phyloP scores from a whole-genome alignment of 257 asterid genomes.

The Solanum ahanhuiri region DNA sequence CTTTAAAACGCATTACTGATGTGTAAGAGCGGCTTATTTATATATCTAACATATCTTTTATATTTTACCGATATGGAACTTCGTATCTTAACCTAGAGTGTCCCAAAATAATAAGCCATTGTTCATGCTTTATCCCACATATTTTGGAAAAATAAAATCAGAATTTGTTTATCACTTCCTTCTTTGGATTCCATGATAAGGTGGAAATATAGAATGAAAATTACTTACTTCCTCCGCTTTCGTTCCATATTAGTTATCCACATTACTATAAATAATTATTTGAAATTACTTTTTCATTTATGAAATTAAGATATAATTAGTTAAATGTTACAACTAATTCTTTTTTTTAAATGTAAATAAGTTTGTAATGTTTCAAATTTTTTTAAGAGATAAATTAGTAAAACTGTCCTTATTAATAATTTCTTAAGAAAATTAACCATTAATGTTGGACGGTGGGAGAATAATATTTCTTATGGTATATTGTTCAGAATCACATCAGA shows the following conservation, averaged over 20 bases:
- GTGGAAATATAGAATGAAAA: neutral
- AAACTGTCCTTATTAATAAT: neutral
- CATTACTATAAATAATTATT: neutral
- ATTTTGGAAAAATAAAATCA: neutral
- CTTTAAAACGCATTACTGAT: too few relatives aligned
- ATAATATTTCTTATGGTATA: neutral
- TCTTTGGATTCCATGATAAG: neutral
- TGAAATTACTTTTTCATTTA: neutral
- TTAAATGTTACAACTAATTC: too few relatives aligned
- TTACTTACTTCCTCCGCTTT: neutral
- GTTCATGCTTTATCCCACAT: neutral
- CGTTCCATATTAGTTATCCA: neutral
- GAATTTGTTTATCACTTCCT: neutral
- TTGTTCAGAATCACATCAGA: neutral
- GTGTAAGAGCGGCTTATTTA: too few relatives aligned
- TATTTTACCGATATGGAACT: too few relatives aligned
- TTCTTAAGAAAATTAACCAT: neutral
- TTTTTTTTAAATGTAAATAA: neutral
- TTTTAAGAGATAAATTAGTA: neutral
- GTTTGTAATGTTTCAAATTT: rapidly evolving
- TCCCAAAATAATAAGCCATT: neutral
- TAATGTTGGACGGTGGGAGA: neutral
- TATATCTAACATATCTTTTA: too few relatives aligned
- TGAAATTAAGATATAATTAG: neutral
- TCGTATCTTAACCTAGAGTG: too few relatives aligned